Percentiles rank a stretch among this genome's conserved stretches.
Evolutionary conservation across 2,329 filamentous ascomycete species (phyloP).

Genomic region (Aspergillus ruber): DNA sequence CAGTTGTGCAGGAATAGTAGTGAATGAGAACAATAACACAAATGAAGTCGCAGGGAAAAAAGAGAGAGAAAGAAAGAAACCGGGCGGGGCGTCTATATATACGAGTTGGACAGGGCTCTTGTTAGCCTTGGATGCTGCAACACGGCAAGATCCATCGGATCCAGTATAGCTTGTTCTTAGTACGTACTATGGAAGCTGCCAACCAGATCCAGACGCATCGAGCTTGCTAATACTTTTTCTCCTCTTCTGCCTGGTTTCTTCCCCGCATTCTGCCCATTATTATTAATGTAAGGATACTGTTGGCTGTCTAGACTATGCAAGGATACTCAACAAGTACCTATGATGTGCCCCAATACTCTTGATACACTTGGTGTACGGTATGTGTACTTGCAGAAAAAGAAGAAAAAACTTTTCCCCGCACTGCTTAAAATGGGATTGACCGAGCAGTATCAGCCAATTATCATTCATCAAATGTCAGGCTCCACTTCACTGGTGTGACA

Average conservation of each 20-base stretch:
- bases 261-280: too few species aligned
- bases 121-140: neutral
- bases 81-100: slow-evolving; percentile 1
- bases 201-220: too few species aligned
- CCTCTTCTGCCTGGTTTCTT: too few species aligned
- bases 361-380: neutral
- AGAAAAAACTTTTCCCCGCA: slow-evolving; percentile 2
- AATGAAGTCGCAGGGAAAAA: slow-evolving; percentile 1
- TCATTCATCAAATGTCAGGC: slow-evolving; percentile 4
- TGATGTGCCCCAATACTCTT: too few species aligned
- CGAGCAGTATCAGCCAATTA: slow-evolving; percentile 4
- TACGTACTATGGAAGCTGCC: too few species aligned
- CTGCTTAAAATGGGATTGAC: neutral
- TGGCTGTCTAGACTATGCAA: too few species aligned
- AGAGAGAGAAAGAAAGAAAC: slow-evolving; percentile 6
- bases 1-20: slow-evolving; percentile 1
- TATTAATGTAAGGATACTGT: too few species aligned
- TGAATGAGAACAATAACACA: neutral
- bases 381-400: slow-evolving; percentile 1
- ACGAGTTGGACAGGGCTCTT: neutral
- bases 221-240: too few species aligned
- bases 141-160: neutral
- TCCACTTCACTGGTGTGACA: neutral
- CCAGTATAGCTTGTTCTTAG: too few species aligned
- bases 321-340: too few species aligned